Conservation (phyloP, 192 early-diverging fungal genomes). For the Neocallimastix lanati region DNA sequence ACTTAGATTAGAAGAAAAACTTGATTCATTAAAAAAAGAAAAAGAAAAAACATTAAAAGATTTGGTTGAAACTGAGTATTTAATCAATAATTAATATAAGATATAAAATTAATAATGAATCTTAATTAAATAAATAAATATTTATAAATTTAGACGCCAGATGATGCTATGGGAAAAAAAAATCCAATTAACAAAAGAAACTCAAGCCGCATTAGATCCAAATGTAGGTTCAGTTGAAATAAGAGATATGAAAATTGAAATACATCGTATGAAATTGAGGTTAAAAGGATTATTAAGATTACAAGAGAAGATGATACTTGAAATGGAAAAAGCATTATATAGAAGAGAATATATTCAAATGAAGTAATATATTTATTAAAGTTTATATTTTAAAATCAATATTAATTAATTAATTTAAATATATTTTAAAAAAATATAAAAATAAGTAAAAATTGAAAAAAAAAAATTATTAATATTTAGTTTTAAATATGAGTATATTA, state of each 20-base stretch:
- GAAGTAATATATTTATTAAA: constrained; percentile 1
- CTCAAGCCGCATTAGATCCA: constrained; percentile 38
- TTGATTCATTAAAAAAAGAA: constrained; percentile 24
- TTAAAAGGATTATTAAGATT: constrained; percentile 35
- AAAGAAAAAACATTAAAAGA: constrained; percentile 30
- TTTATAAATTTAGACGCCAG: constrained; percentile 27
- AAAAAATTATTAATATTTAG: too few species aligned
- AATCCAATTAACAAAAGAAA: constrained; percentile 46
- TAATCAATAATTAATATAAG: background rate
- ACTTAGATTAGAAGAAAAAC: constrained; percentile 21
- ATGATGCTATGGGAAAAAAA: constrained; percentile 51
- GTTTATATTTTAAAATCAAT: too few species aligned
- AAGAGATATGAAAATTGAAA: constrained; percentile 34
- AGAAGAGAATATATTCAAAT: constrained; percentile 30
- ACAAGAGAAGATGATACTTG: constrained; percentile 41
- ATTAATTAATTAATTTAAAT: too few species aligned
- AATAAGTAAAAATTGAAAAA: too few species aligned
- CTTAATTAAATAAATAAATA: too few species aligned
- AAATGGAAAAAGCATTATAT: constrained; percentile 44
- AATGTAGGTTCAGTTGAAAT: constrained; percentile 42
- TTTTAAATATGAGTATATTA: too few species aligned
- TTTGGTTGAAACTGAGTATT: constrained; percentile 35
- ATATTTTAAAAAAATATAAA: too few species aligned
- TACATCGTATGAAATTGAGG: constrained; percentile 42
- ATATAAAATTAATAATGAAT: too few species aligned